Percentiles rank a stretch among this genome's conserved stretches.
phyloP scores from a whole-genome alignment of 768 basidiomycete genomes.

The Strobilomyces confusus region DNA sequence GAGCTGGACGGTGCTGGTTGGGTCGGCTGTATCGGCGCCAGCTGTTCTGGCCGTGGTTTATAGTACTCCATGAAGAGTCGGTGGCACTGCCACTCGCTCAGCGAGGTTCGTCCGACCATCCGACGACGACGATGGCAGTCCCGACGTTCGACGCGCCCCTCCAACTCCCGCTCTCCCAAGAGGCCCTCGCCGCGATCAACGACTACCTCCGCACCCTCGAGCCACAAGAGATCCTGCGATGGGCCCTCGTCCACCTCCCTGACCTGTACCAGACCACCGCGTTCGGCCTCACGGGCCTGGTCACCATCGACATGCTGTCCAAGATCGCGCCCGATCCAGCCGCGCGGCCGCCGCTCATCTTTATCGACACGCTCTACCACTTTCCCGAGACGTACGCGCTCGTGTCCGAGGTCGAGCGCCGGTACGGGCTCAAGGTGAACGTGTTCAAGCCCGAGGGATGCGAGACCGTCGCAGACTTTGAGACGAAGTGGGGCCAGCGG shows the following conservation, averaged over 20 bases:
- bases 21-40: conserved; percentile 10
- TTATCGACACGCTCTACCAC: conserved; percentile 95
- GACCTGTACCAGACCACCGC: conserved; percentile 91
- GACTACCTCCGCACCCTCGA: conserved; percentile 62
- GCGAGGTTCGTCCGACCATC: too few species aligned
- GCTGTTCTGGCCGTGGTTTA: conserved; percentile 26
- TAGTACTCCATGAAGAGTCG: conserved; percentile 31
- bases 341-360: conserved; percentile 76
- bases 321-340: conserved; percentile 55
- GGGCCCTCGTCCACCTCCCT: conserved; percentile 80
- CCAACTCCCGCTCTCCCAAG: conserved; percentile 52
- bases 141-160: conserved; percentile 35
- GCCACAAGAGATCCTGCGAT: conserved; percentile 81
- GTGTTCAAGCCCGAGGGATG: conserved; percentile 79
- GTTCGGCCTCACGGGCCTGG: conserved; percentile 92
- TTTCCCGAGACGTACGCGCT: conserved; percentile 91
- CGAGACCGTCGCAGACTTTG: conserved; percentile 67
- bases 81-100: too few species aligned
- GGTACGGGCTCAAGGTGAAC: conserved; percentile 69
- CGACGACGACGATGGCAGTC: conserved; percentile 8
- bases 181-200: conserved; percentile 68
- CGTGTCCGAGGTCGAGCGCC: conserved; percentile 72
- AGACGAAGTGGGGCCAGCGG: conserved; percentile 68
- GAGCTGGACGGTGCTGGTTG: conserved; percentile 12
- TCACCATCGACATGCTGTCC: conserved; percentile 91